Evolutionary conservation across 768 basidiomycete genomes (phyloP).

Genomic region (Leucocoprinus leucothites): DNA sequence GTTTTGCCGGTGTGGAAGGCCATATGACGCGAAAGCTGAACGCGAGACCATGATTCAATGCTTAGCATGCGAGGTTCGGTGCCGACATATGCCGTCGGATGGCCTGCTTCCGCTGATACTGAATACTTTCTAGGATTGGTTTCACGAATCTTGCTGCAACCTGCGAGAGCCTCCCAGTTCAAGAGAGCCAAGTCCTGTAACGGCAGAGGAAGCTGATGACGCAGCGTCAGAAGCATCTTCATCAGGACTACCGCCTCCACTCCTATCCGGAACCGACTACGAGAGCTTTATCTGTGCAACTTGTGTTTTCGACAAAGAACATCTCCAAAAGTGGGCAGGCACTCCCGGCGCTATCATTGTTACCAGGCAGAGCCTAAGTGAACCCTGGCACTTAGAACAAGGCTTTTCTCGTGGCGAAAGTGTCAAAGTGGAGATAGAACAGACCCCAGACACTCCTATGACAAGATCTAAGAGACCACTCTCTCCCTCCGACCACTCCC

Average conservation of each 20-base stretch:
- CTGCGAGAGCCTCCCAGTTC: slow-evolving; percentile 62
- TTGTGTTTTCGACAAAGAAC: slow-evolving; percentile 58
- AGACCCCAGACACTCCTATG: slow-evolving; percentile 21
- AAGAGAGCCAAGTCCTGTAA: slow-evolving; percentile 37
- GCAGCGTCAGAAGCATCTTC: slow-evolving; percentile 61
- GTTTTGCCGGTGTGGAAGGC: slow-evolving; percentile 74
- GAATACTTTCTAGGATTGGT: slow-evolving; percentile 69
- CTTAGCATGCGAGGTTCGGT: slow-evolving; percentile 74
- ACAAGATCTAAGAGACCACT: slow-evolving; percentile 50
- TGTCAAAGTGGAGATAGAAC: slow-evolving; percentile 3
- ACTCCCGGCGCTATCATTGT: slow-evolving; percentile 68
- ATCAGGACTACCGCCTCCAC: slow-evolving; percentile 61
- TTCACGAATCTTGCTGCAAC: slow-evolving; percentile 86
- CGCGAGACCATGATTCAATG: slow-evolving; percentile 89
- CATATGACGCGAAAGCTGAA: slow-evolving; percentile 73
- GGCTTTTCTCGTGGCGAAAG: not conserved
- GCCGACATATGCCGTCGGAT: slow-evolving; percentile 6
- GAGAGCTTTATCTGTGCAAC: slow-evolving; percentile 70
- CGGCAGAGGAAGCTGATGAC: slow-evolving; percentile 32
- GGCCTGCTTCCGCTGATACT: not conserved
- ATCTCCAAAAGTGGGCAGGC: slow-evolving; percentile 62
- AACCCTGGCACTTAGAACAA: slow-evolving; percentile 44
- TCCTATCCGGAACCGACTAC: slow-evolving; percentile 67
- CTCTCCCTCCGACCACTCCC: slow-evolving; percentile 34
- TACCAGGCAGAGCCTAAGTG: slow-evolving; percentile 41